Percentiles rank a stretch among this genome's conserved stretches.
These are phyloP conservation scores for Taxawa tesnikishii DNA, from an alignment of 2,329 filamentous ascomycete species.

Conservation along the genomic window DNA sequence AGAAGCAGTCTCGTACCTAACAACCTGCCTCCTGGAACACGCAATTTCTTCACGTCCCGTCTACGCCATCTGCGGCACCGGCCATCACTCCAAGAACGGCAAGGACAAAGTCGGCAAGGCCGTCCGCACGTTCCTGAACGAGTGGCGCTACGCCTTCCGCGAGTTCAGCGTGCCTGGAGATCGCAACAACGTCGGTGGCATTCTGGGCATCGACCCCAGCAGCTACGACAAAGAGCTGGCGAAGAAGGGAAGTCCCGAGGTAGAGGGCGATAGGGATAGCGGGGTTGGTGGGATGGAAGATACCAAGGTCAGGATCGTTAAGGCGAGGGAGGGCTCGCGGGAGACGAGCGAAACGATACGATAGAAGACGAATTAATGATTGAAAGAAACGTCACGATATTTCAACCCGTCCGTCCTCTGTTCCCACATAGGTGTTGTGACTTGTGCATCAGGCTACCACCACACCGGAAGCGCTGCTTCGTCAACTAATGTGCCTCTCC, in stretches of 20 bases:
- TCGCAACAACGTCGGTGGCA: conserved; percentile 63
- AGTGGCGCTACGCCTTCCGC: conserved; percentile 90
- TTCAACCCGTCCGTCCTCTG: no score
- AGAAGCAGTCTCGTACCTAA: conserved; percentile 89
- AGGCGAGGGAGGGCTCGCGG: no score
- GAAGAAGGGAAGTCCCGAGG: conserved; percentile 16
- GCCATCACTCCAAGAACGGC: conserved; percentile 95
- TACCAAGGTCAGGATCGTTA: conserved; percentile 23
- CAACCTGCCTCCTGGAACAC: conserved; percentile 77
- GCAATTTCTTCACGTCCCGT: conserved; percentile 58
- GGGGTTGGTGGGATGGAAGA: conserved; percentile 17
- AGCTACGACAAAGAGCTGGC: conserved; percentile 39
- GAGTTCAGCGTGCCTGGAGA: conserved; percentile 97
- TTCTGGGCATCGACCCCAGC: conserved; percentile 50
- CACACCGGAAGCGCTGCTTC: no score
- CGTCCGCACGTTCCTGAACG: conserved; percentile 78
- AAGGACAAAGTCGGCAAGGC: conserved; percentile 98
- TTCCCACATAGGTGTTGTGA: no score
- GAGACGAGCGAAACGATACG: no score
- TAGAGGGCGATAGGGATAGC: conserved; percentile 23
- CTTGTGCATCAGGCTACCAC: no score
- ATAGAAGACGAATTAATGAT: no score
- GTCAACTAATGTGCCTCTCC: no score
- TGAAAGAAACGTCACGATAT: no score
- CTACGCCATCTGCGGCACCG: conserved; percentile 93